A percentile compares a stretch with the other conserved stretches of the same genome.
Evolutionary conservation across 148 eudicot genomes (phyloP).

Genomic region (Vaccinium vitisidaea): DNA sequence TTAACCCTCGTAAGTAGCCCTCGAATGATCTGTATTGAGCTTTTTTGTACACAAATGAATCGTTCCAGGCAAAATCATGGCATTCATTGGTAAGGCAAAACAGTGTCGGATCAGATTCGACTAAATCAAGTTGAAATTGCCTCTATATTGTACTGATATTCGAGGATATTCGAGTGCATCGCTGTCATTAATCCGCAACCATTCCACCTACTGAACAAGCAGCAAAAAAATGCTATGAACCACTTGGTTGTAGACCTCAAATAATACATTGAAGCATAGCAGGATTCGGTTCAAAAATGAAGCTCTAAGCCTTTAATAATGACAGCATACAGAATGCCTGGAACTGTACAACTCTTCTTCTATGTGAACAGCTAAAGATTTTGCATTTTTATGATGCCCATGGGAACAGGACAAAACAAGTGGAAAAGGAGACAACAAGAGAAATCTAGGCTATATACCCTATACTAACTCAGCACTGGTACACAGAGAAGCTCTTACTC

Average conservation of each 20-base stretch:
- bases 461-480: slow-evolving; percentile 40
- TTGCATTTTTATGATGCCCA: neutral
- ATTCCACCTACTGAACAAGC: too few relatives aligned
- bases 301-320: neutral
- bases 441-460: slow-evolving; percentile 27
- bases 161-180: neutral
- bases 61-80: neutral
- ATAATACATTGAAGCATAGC: neutral
- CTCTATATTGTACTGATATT: neutral
- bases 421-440: slow-evolving; percentile 21
- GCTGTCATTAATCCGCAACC: neutral
- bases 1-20: neutral
- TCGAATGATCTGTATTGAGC: neutral
- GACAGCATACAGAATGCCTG: neutral
- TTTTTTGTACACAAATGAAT: neutral
- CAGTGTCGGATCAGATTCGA: neutral
- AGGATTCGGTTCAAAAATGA: neutral
- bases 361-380: neutral
- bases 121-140: neutral
- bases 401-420: slow-evolving; percentile 19
- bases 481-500: slow-evolving; percentile 55
- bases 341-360: slow-evolving; percentile 39
- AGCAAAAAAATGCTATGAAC: neutral
- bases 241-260: neutral
- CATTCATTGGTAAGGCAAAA: neutral